Conservation (phyloP, 2,329 filamentous ascomycete species). For the Xylariaceae sp. region DNA sequence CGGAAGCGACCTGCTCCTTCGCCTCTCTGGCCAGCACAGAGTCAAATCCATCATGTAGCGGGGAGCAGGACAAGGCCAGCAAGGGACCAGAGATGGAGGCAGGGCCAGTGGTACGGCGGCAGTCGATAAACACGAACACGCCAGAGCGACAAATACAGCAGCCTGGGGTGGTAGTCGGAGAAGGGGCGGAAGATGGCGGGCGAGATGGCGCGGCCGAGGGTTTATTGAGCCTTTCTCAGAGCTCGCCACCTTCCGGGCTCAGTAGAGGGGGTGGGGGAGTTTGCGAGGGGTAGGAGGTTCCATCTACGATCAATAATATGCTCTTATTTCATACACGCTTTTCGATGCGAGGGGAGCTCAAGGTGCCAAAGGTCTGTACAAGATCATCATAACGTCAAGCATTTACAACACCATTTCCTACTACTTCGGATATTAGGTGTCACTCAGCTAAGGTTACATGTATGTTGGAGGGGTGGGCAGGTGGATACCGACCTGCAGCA, state of each 20-base stretch:
- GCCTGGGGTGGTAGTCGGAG: slow-evolving; percentile 19
- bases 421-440: too few relatives aligned
- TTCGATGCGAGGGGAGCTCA: too few relatives aligned
- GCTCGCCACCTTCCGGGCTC: slow-evolving; percentile 17
- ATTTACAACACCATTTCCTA: too few relatives aligned
- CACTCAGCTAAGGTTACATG: too few relatives aligned
- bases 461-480: too few relatives aligned
- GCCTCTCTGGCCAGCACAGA: neutral
- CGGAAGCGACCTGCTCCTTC: neutral
- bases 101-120: slow-evolving; percentile 16
- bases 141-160: slow-evolving; percentile 9
- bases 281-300: neutral
- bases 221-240: slow-evolving; percentile 42
- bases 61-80: neutral
- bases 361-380: too few relatives aligned
- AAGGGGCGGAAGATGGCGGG: slow-evolving; percentile 39
- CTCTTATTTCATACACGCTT: too few relatives aligned
- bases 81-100: slow-evolving; percentile 13
- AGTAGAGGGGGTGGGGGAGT: slow-evolving; percentile 1
- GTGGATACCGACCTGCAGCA: too few relatives aligned
- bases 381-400: too few relatives aligned
- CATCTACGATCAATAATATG: neutral
- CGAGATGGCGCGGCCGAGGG: slow-evolving; percentile 48
- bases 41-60: neutral
- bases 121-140: slow-evolving; percentile 2